Evolutionary conservation across 495 filamentous ascomycete species (phyloP), one percentile per base, ranked within the genome.

Genomic region (Ascodesmis nigricans): DNA sequence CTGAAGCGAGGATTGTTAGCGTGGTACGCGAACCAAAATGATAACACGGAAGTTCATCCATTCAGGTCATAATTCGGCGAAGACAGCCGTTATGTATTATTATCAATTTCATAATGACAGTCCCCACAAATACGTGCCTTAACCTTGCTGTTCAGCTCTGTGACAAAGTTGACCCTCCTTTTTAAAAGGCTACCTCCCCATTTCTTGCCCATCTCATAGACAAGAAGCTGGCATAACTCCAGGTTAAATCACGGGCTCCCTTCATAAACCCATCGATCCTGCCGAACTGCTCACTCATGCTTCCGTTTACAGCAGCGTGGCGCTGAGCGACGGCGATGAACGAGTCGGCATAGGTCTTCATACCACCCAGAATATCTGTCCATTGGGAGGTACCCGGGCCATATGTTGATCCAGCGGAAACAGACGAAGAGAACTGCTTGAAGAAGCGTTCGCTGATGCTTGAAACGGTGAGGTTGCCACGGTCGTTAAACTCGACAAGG

Each of bases 281-380:
- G 39, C 58, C 49, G 48, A 61, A 74, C 41, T 76, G 69, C 42
- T 76, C 71, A 4, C 58, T 54, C 25, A 72, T 38, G 6, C 63
- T 61, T 4, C 71, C 71, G 23, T 66, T 62, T 10, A 44, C 31
- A 25, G 46, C 62, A 25, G 47, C 71, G 47, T 61, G 68, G 40
- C 61, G 49, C 28, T 59, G 35, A 9, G 64, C 57, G 2, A 66
- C 43, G 5, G 56, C 53, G 1, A 66, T 58, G 39, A 73, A 75
- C 15, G 63, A 65, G 45, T 75, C 70, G 2, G 68, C 69, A 36
- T 73, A 73, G 2, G 52, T 55, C 33, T 58, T 65, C 0, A 72
- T 56, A 0, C 62, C 64, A 3, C 50, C 43, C 5, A 65, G 50
- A 21, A 74, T 62, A 4, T 53, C 47, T 0, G 46, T 46, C 43